Base-by-base conservation (phyloP, 148 eudicot species). In the Camellia lanceoleosa region DNA sequence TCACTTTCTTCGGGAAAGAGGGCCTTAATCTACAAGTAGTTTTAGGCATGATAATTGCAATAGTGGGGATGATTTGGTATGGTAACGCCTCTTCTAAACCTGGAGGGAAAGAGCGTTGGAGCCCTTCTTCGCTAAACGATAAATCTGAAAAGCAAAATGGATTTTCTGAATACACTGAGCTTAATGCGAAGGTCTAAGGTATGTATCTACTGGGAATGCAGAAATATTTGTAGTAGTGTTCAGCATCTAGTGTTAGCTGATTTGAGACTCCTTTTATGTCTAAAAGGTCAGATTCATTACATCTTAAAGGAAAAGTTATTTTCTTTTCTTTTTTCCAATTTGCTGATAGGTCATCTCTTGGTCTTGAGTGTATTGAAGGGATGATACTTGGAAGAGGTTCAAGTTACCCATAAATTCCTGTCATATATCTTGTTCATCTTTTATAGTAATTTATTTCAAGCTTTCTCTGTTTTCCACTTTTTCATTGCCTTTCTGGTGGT, bases 1-100 rank as follows among this genome's bases (percentile, higher is more conserved):
- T 88, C 76, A 18, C 84, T 14, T 86, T 88, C 82, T 88, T 88
- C n/a, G 87, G 89, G 38, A 86, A 81, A 81, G 91, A 86, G 42
- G 91, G 91, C 2, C 73, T 86, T 13, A 86, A 83, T 65, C 76
- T 77, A 8, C 91, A 88, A 15, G 87, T 88, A 15, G 82, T 88
- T 12, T 12, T 86, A 43, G 91, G 91, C 49, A 88, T 86, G 91
- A 38, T 81, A 60, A 66, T 86, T 61, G 89, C 91, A 44, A 66
- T 88, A 19, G 64, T 73, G 42, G 89, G 91, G 13, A 88, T 88
- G 91, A 69, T 88, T 38, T 88, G 91, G 89, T 88, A 88, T 11
- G 87, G 89, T 12, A 81, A 85, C 19, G 89, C 86, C 68, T 88
- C 91, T n/a, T 86, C 89, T 71, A 80, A 82, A 41, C 87, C 91